phyloP scores from a whole-genome alignment of 306 rosid species.

The Cercis canadensis region DNA sequence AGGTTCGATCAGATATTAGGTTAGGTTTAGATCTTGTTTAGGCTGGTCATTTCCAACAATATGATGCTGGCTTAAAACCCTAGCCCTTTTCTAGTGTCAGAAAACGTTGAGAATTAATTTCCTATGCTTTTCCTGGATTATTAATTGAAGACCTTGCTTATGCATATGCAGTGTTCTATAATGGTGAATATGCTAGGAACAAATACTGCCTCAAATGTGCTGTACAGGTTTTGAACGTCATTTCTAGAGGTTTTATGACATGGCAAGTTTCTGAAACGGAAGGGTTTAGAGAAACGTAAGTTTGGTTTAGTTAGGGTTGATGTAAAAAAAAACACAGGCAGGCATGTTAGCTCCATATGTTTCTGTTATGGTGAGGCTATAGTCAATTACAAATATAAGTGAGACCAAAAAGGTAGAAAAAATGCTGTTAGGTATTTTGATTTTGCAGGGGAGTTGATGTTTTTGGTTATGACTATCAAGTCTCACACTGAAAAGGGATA shows the following conservation, averaged over 20 bases:
- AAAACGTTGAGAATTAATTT: background rate
- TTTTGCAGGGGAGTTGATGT: background rate
- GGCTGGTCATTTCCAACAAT: background rate
- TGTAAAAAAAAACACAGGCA: background rate
- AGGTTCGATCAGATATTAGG: background rate
- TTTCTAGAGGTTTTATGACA: background rate
- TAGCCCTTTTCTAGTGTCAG: slow-evolving; percentile 17
- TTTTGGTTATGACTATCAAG: background rate
- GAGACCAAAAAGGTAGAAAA: background rate
- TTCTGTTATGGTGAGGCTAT: background rate
- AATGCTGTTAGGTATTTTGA: background rate
- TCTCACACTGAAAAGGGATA: background rate
- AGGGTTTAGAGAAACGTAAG: background rate
- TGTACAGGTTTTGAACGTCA: background rate
- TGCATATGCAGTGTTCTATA: background rate
- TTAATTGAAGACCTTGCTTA: background rate
- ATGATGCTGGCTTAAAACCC: slow-evolving; percentile 28
- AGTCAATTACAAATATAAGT: background rate
- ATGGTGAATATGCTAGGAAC: background rate
- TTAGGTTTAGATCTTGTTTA: background rate
- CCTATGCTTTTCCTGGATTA: background rate
- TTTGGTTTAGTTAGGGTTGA: background rate
- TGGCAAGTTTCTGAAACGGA: background rate
- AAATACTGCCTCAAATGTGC: background rate
- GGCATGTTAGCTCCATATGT: background rate